phyloP scores from a whole-genome alignment of 2,329 filamentous ascomycete genomes.

The Epichloe hybrida region DNA sequence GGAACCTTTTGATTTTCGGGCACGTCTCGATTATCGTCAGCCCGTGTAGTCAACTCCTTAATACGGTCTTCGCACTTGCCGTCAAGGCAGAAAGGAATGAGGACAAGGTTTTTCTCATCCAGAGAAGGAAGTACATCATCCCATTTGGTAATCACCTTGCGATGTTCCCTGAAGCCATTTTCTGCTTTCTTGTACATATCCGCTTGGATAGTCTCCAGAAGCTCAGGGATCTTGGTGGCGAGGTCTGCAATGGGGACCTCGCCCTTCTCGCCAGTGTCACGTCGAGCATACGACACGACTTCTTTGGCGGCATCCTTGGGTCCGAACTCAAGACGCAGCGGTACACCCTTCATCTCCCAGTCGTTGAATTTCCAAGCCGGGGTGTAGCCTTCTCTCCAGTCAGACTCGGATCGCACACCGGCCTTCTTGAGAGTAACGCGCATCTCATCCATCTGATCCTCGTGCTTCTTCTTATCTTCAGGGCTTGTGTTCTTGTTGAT shows the following conservation, averaged over 20 bases:
- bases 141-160: conserved; percentile 74
- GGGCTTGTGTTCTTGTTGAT: conserved; percentile 77
- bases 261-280: conserved; percentile 75
- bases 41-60: conserved; percentile 80
- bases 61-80: conserved; percentile 81
- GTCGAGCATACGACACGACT: conserved; percentile 72
- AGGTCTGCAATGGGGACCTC: conserved; percentile 66
- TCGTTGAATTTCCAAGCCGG: conserved; percentile 98
- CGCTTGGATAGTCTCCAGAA: conserved; percentile 80
- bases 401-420: conserved; percentile 65
- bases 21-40: conserved; percentile 43
- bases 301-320: conserved; percentile 83
- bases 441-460: conserved; percentile 62
- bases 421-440: conserved; percentile 54
- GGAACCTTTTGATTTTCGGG: conserved; percentile 41
- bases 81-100: conserved; percentile 81
- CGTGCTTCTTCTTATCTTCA: conserved; percentile 64
- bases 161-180: conserved; percentile 63
- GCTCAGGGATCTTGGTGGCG: conserved; percentile 55
- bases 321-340: conserved; percentile 86
- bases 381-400: conserved; percentile 81
- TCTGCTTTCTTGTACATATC: conserved; percentile 72
- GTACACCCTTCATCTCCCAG: conserved; percentile 94
- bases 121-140: conserved; percentile 81
- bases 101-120: conserved; percentile 80